phyloP scores from a whole-genome alignment of 1,139 yeast genomes.

The Suzukiozyma palmioleophila region DNA sequence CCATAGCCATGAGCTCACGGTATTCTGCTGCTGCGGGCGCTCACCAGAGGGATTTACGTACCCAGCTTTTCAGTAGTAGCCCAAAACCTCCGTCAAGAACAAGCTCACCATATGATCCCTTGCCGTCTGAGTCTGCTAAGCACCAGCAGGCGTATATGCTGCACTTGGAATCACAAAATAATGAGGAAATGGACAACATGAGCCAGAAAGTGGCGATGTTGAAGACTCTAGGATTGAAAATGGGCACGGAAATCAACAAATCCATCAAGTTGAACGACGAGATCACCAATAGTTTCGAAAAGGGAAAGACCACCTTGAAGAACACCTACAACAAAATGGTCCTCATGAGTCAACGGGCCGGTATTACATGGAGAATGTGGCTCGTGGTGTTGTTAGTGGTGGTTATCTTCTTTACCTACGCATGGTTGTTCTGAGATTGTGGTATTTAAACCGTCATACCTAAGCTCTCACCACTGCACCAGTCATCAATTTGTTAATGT shows the following conservation, averaged over 20 bases:
- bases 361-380: constrained; percentile 81
- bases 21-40: constrained; percentile 36
- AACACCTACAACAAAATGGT: constrained; percentile 72
- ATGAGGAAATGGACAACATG: constrained; percentile 70
- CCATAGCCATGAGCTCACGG: constrained; percentile 23
- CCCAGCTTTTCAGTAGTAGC: constrained; percentile 38
- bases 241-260: constrained; percentile 83
- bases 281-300: constrained; percentile 44
- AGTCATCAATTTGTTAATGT: too few species aligned
- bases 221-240: constrained; percentile 64
- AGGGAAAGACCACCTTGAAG: constrained; percentile 47
- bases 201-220: constrained; percentile 65
- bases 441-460: neutral
- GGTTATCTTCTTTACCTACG: constrained; percentile 68
- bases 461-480: too few species aligned
- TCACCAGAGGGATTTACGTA: constrained; percentile 44
- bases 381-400: constrained; percentile 59
- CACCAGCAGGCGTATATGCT: constrained; percentile 56
- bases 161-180: constrained; percentile 80
- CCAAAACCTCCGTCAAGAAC: constrained; percentile 34
- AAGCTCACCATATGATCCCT: constrained; percentile 49
- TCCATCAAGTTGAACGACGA: constrained; percentile 60
- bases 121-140: constrained; percentile 29
- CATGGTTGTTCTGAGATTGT: constrained; percentile 55
- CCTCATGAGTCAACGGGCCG: constrained; percentile 77